Evolutionary conservation across 148 eudicot species (phyloP), one percentile per base, ranked within the genome.

Genomic region (Rhododendron griersonianum): DNA sequence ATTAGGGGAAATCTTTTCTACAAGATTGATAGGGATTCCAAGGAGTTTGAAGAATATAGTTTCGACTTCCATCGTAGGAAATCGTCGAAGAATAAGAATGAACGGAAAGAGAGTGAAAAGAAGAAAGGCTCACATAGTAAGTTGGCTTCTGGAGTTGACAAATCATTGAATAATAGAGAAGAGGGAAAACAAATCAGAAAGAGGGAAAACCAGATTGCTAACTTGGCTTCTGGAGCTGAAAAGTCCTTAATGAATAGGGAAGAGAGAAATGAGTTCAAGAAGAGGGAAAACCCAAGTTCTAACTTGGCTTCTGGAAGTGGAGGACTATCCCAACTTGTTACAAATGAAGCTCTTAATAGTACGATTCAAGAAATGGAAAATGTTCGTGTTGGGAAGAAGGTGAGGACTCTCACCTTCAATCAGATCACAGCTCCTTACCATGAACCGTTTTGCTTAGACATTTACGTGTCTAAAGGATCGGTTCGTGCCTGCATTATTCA

Each of bases 361-460:
- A 19, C 73, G 3, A 45, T 35, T 15, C 59, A 78, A 18, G 84
- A 87, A 82, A 81, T 67, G 71, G 88, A 86, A 5, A 87, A 61
- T 84, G 84, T 84, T 45, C 78, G 50, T 11, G 83, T 30, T 81
- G 87, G 50, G 83, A 96, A 96, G 88, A 93, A 85, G 90, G 83
- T 59, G 65, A 94, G 99, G 88, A 88, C 76, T 73, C 98, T 89
- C 18, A 95, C 98, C 35, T 95, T 91, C 90, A 96, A 94, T 89
- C 99, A 96, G 87, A 91, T 92, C 78, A 96, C 96, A 10, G 99
- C 94, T 47, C 94, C 98, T 50, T 96, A 94, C 90, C 97, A 94
- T 57, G 98, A 96, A 83, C 99, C 99, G 5, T 96, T 96, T 89
- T 96, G 99, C 84, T 90, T 96, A 80, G 99, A 96, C 87, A 89